Evolutionary conservation across 305 asterid species (phyloP).

Genomic region (Fraxinus albicans): DNA sequence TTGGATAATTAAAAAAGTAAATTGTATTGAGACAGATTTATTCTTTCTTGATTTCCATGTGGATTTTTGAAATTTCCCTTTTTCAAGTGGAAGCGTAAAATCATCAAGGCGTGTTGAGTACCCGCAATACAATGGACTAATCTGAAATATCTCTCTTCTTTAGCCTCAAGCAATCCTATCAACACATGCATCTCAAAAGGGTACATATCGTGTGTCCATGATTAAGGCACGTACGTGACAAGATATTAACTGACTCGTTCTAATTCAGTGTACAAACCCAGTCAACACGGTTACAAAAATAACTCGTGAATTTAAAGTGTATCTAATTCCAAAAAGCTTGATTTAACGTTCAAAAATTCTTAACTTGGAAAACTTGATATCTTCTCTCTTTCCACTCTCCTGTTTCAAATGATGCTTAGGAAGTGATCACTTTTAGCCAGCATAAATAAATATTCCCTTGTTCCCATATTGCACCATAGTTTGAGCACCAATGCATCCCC

Average conservation of each 20-base stretch:
- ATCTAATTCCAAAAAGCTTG: background rate
- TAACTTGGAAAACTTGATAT: background rate
- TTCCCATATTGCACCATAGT: conserved; percentile 20
- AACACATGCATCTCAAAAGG: background rate
- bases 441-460: conserved; percentile 41
- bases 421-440: conserved; percentile 26
- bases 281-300: background rate
- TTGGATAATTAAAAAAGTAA: background rate
- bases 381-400: background rate
- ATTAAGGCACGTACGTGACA: background rate
- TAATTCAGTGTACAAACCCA: background rate
- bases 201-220: background rate
- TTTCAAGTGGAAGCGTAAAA: background rate
- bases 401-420: conserved; percentile 17
- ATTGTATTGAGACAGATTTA: background rate
- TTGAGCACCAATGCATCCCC: background rate
- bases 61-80: background rate
- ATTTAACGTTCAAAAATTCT: background rate
- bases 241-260: background rate
- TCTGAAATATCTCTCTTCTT: background rate
- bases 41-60: background rate
- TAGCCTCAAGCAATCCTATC: background rate
- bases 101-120: background rate
- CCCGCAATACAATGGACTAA: background rate
- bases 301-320: background rate